These are phyloP conservation scores for Funneliformis mosseae DNA, from an alignment of 192 early-diverging fungal species.

Conservation along the genomic window DNA sequence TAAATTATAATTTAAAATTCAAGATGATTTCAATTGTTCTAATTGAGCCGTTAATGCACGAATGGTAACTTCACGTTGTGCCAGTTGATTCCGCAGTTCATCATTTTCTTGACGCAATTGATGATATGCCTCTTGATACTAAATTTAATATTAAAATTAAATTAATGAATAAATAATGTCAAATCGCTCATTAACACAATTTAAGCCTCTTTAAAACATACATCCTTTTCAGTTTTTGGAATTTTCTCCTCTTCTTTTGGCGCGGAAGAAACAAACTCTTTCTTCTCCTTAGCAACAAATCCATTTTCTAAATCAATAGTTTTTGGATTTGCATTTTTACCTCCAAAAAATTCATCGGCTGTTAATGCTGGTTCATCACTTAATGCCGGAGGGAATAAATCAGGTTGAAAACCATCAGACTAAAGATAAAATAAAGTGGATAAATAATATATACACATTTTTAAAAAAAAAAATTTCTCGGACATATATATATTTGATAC, in stretches of 20 bases:
- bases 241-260: constrained; percentile 49
- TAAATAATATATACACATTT: neutral
- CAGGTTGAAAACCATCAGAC: constrained; percentile 95
- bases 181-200: no score
- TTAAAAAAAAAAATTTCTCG: neutral
- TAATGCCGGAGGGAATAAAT: constrained; percentile 88
- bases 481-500: no score
- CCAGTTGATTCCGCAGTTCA: constrained; percentile 74
- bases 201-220: neutral
- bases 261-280: constrained; percentile 80
- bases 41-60: constrained; percentile 79
- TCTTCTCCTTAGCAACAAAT: constrained; percentile 63
- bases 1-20: no score
- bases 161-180: no score
- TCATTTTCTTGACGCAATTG: constrained; percentile 79
- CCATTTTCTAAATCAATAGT: constrained; percentile 72
- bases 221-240: constrained; percentile 41
- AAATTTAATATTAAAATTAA: neutral
- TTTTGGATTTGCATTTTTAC: constrained; percentile 82
- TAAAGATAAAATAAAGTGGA: constrained; percentile 43
- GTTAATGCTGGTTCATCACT: constrained; percentile 82
- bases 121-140: constrained; percentile 77
- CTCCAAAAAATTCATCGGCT: constrained; percentile 91
- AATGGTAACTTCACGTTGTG: constrained; percentile 74
- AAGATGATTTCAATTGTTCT: constrained; percentile 52